Conservation (phyloP, 164 flowering plant genomes). For the Chimonanthus salicifolius region DNA sequence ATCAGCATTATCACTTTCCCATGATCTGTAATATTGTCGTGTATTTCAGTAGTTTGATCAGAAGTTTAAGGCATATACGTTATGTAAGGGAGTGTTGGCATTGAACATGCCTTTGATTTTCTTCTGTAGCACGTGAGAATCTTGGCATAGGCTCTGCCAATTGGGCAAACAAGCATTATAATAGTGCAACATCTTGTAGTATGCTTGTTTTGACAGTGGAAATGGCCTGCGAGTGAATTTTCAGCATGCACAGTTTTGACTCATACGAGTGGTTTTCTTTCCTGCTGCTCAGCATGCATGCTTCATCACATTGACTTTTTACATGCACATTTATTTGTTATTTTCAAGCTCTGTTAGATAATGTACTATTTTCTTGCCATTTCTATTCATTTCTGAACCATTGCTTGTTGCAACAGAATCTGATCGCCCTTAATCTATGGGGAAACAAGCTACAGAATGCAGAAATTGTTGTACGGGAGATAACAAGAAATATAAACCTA, state of each 20-base stretch:
- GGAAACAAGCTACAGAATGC: slow-evolving; percentile 66
- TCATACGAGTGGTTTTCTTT: too few species aligned
- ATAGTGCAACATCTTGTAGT: neutral
- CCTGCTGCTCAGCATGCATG: neutral
- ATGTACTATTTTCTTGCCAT: neutral
- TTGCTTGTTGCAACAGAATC: slow-evolving; percentile 41
- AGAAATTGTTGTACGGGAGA: slow-evolving; percentile 44
- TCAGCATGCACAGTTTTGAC: too few species aligned
- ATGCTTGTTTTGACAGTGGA: too few species aligned
- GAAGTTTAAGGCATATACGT: too few species aligned
- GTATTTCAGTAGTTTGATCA: too few species aligned
- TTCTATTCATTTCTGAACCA: neutral
- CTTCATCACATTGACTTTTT: neutral
- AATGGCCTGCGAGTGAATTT: too few species aligned
- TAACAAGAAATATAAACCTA: slow-evolving; percentile 52
- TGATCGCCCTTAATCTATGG: slow-evolving; percentile 71
- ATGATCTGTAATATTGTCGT: too few species aligned
- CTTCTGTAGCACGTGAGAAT: neutral
- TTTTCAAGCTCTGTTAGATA: neutral
- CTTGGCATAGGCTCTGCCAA: neutral
- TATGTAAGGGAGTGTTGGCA: neutral
- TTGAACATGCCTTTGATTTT: neutral
- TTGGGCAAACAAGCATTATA: neutral
- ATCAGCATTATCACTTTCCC: too few species aligned
- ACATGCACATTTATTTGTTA: neutral